These are phyloP conservation scores for Syzygium malaccense DNA, from an alignment of 441 rosid genomes.

Conservation along the genomic window DNA sequence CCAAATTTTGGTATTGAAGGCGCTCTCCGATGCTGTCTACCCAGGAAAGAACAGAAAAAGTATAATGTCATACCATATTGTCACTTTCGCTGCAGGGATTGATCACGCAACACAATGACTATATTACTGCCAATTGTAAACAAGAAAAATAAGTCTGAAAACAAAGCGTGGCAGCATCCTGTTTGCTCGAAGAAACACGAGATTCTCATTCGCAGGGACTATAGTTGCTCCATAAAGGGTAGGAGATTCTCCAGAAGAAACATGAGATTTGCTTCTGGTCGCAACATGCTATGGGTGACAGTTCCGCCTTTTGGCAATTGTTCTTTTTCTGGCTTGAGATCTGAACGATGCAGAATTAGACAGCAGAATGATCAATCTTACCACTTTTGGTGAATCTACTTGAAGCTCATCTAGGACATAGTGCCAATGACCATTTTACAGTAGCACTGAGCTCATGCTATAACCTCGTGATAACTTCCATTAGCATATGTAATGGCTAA, in stretches of 20 bases:
- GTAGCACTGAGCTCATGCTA: neutral
- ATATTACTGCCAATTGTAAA: neutral
- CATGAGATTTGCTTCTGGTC: neutral
- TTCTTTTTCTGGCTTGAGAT: neutral
- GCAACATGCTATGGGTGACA: neutral
- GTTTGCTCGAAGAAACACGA: neutral
- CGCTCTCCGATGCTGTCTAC: slow-evolving; percentile 20
- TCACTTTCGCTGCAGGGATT: neutral
- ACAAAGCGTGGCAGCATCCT: neutral
- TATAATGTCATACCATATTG: neutral
- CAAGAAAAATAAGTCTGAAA: neutral
- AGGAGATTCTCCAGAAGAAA: neutral
- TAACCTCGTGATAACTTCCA: too few relatives aligned
- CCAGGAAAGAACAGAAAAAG: neutral
- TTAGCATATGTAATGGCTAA: neutral
- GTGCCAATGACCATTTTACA: neutral
- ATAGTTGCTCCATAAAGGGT: neutral
- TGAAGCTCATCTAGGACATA: neutral
- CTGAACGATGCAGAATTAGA: neutral
- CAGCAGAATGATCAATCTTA: neutral
- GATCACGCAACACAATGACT: neutral
- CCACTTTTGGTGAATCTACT: neutral
- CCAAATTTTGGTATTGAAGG: slow-evolving; percentile 49
- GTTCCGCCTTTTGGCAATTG: neutral
- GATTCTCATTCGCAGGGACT: neutral